Base-by-base conservation (phyloP, 305 asterid species). In the Nicotiana rustica region DNA sequence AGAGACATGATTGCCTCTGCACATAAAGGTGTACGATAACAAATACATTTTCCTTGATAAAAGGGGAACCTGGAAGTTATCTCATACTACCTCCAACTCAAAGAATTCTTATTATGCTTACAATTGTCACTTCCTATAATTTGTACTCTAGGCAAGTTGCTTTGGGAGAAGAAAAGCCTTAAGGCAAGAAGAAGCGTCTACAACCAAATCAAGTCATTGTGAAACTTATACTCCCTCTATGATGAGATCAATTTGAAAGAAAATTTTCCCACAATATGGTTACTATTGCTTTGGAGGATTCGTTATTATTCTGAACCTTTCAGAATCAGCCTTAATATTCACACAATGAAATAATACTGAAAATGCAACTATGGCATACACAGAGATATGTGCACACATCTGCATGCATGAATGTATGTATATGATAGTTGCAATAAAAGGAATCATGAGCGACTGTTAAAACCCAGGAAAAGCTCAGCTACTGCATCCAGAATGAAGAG, bases 401-500 rank as follows among this genome's bases (percentile, higher is more conserved):
- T 19, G 80, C 47, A 29, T 76, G n/a, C 44, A 14, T 17, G 80
- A 76, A 21, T 31, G 14, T 75, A 76, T 47, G 64, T 0, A 76
- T 55, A 29, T 29, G 49, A 73, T 52, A 76, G 6, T 76, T 25
- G 10, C 49, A 76, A 29, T 76, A 55, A 55, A 76, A 29, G 80
- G 31, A 29, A 76, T 55, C 31, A 2, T 17, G 64, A 49, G 36
- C 14, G 49, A 73, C 4, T 73, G 0, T 55, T 29, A 55, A 9
- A 29, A 29, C 31, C 17, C n/a, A 29, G 29, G 31, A 76, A 55
- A 67, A 75, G 29, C 79, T 71, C 79, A 47, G 79, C 65, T 75
- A 75, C 79, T 15, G 80, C 47, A 15, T 76, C 49, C 80, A 59
- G 44, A 55, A 52, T 75, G 80, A 52, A 75, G 65, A 75, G 29